These are phyloP conservation scores for Nakazawaea pomicola DNA, from an alignment of 805 yeast species.

Conservation along the genomic window DNA sequence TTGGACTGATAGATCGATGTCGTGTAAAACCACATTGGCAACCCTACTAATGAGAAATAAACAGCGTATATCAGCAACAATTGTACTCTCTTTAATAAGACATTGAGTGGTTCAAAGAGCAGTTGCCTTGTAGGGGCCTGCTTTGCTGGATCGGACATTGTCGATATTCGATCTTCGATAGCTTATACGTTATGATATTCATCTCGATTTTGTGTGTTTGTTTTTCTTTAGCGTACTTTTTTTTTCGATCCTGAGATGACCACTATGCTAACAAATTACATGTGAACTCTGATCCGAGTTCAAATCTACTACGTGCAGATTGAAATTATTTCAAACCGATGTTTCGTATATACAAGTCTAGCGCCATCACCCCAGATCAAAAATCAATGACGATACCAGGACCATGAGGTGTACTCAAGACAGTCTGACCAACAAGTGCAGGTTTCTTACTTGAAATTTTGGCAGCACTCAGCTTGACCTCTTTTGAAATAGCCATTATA, in stretches of 20 bases:
- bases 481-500: slow-evolving; percentile 59
- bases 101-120: slow-evolving; percentile 8
- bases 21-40: slow-evolving; percentile 57
- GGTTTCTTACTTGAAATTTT: slow-evolving; percentile 64
- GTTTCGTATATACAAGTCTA: slow-evolving; percentile 2
- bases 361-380: slow-evolving; percentile 11
- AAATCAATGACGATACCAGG: slow-evolving; percentile 72
- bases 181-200: too few species aligned
- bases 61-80: slow-evolving; percentile 23
- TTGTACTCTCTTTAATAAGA: slow-evolving; percentile 14
- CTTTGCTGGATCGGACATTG: too few species aligned
- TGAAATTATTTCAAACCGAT: background rate
- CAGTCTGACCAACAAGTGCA: slow-evolving; percentile 64
- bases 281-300: too few species aligned
- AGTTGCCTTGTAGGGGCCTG: too few species aligned
- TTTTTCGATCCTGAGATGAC: too few species aligned
- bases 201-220: too few species aligned
- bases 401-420: slow-evolving; percentile 65
- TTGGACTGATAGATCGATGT: slow-evolving; percentile 61
- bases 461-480: slow-evolving; percentile 48
- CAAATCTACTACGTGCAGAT: too few species aligned
- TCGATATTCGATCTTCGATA: too few species aligned
- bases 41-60: slow-evolving; percentile 35
- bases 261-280: too few species aligned
- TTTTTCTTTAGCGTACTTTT: background rate